Evolutionary conservation across 2,329 filamentous ascomycete genomes (phyloP), one percentile per base, ranked within the genome.

Genomic region (Dactylonectria macrodidyma): DNA sequence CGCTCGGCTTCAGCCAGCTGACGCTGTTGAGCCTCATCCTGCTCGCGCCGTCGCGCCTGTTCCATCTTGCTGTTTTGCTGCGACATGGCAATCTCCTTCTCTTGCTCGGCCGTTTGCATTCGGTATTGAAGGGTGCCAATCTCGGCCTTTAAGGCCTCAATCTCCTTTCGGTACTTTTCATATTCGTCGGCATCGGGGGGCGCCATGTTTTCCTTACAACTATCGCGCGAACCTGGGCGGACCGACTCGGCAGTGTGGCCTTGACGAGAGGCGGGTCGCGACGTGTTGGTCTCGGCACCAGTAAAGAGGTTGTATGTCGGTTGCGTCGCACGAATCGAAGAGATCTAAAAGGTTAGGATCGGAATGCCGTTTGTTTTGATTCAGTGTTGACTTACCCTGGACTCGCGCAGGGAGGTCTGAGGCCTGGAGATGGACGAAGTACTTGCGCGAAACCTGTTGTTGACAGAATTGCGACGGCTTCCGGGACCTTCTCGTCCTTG

Each of bases 81-180:
- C 16, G 97, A 86, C 10, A 90, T 87, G 55, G 91, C 85, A 75
- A 98, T 88, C 65, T 97, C 94, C 74, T 93, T 92, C 77, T 98
- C 95, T 74, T 97, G 94, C 75, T 95, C 95, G 60, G 93, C 84
- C 19, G 93, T 95, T 76, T 95, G 93, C 72, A 97, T 87, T 66
- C 95, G 94, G 82, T 98, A 99, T 69, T 91, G 92, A 58, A 98
- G 84, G 0, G 94, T 93, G 69, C 95, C 96, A 48, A 98, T 86
- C 81, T 98, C 94, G 2, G 95, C 94, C 77, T 95, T 95, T 30
- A 98, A 86, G 71, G 95, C 92, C 76, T 98, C 95, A 67, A 87
- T 88, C 41, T 84, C 84, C 62, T 83, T 86, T 56, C 85, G 84
- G 76, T 88, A 88, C 52, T 83, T 85, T 76, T 90, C 88, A 76